Base-by-base conservation (phyloP, 23 red algal genomes). In the Agarophyton chilense region DNA sequence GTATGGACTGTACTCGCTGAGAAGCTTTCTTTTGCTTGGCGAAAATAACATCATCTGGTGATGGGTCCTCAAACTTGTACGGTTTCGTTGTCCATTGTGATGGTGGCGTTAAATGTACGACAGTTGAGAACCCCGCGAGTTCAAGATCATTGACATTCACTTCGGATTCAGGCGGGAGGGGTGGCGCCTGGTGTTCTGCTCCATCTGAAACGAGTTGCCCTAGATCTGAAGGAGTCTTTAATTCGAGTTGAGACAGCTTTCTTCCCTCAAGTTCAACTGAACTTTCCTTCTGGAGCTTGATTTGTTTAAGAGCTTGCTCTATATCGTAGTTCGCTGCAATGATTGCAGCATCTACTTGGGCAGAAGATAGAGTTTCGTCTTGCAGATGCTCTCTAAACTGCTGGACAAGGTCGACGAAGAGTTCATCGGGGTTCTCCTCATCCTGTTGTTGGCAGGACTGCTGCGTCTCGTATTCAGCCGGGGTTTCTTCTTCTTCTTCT, bases 41-140 rank as follows among this genome's bases (percentile, higher is more conserved):
- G 36, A 39, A 45, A 43, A 93, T 57, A 86, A 65, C 45, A 54
- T 93, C 90, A 67, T 93, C 90, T 38, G 90, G 90, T 1, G 77
- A 83, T 46, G 90, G 90, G 16, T 75, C 40, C 21, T 93, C 90
- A 65, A 93, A 93, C 1, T 33, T 35, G 75, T 84, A 93, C 0
- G 66, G 77, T 40, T 47, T 38, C n/a, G 47, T 52, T 31, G n/a
- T 31, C 24, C 39, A 52, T 35, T 50, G 60, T 0, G 53, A 42
- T 28, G 61, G 70, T 8, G 85, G 70, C 71, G 24, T 56, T 4
- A 71, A 67, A 39, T 74, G 68, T 39, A 72, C 31, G 39, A 58
- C 55, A 78, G 49, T 78, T 52, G 52, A 63, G 76, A 60, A 87
- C 12, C 51, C 75, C 1, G 55, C 36, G 49, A 65, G 66, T 24